Conservation (phyloP, 768 basidiomycete genomes). For the Collybia mongolica region DNA sequence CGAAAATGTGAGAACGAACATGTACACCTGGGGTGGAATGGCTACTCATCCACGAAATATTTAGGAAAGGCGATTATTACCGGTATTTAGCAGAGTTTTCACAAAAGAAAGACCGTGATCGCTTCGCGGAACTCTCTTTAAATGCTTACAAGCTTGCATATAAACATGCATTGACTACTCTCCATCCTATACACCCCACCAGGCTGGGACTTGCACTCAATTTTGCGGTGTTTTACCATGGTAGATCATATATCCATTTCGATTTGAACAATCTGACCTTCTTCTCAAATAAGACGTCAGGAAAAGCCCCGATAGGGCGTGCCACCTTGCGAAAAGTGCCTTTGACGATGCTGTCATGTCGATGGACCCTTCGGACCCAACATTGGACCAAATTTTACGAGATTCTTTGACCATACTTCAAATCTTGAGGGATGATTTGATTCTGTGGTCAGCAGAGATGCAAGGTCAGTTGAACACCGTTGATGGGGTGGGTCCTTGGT, state of each 20-base stretch:
- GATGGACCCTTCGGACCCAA: slow-evolving; percentile 41
- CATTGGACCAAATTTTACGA: slow-evolving; percentile 39
- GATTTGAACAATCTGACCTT: background rate
- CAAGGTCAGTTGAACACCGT: slow-evolving; percentile 27
- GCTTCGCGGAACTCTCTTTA: slow-evolving; percentile 72
- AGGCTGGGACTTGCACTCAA: slow-evolving; percentile 86
- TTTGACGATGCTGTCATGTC: slow-evolving; percentile 87
- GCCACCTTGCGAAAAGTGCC: slow-evolving; percentile 87
- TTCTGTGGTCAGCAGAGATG: slow-evolving; percentile 84
- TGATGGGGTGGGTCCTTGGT: too few species aligned
- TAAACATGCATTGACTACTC: slow-evolving; percentile 73
- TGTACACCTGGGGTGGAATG: too few species aligned
- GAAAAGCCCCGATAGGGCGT: slow-evolving; percentile 82
- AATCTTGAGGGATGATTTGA: slow-evolving; percentile 79
- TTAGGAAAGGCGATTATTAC: slow-evolving; percentile 74
- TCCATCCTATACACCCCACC: slow-evolving; percentile 81
- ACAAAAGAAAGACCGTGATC: slow-evolving; percentile 63
- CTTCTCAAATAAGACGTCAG: slow-evolving; percentile 53
- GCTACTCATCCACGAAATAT: too few species aligned
- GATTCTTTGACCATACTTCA: slow-evolving; percentile 87
- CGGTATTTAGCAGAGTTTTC: slow-evolving; percentile 89
- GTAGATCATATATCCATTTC: slow-evolving; percentile 12
- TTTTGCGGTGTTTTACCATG: slow-evolving; percentile 93
- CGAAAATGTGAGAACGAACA: slow-evolving; percentile 69
- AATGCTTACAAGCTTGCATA: slow-evolving; percentile 86